Base-by-base conservation (phyloP, 805 yeast species). In the Ogataea nakhonphanomensis region DNA sequence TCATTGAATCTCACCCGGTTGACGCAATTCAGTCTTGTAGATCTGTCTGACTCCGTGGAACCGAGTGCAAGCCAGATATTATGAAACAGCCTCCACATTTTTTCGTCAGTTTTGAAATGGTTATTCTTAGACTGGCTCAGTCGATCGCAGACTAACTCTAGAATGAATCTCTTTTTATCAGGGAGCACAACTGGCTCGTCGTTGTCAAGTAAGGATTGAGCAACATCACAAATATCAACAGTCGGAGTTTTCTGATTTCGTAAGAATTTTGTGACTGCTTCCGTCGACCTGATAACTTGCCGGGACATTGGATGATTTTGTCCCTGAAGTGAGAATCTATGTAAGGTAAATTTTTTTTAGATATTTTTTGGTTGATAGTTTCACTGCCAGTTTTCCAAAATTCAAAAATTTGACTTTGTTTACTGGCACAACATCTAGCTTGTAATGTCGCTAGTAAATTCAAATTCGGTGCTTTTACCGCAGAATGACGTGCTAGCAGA, bases 61-160 rank as follows among this genome's bases (percentile, higher is more conserved):
- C 44, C 44, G 25, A 58, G 46, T n/a, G 20, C 31, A 4, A 17
- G 23, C 67, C 65, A 62, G 2, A 53, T 41, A 13, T 53, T 49
- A 17, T 69, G 54, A 49, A 78, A 71, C 8, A 81, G 57, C 9
- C 45, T 41, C 91, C 91, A 84, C 2, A 74, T 59, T 2, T 57
- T 51, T 1, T 54, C 40, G 39, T 64, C 59, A n/a, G 41, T 54
- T 49, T 71, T 78, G 66, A 78, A 79, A 5, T 54, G 45, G 2
- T 57, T 45, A n/a, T 59, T 56, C 33, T 68, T 69, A 8, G 48
- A 44, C 41, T 79, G 85, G 41, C 73, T 72, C 52, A 83, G 58
- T 39, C 89, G 65, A 53, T 81, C 87, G 37, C 76, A 67, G 1
- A 83, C 45, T 25, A 84, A 63, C 34, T 79, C 85, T 35, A 81